Base-by-base conservation (phyloP, 1,284 basidiomycete genomes). In the Sanghuangporus weigelae region DNA sequence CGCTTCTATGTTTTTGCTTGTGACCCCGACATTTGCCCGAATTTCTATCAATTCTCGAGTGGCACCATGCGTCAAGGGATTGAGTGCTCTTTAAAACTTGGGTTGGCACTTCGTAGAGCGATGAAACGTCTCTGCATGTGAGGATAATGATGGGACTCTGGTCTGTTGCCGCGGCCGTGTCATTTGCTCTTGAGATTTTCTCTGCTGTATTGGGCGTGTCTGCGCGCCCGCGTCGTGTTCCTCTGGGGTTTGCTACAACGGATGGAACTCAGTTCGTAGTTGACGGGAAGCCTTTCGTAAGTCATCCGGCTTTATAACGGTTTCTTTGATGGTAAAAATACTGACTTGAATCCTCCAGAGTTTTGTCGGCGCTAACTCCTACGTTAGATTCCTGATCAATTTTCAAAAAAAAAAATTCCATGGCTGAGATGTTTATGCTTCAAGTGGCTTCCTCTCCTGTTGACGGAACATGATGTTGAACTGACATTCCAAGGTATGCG, bases 381-480 rank as follows among this genome's bases (percentile, higher is more conserved):
- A 76, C 50, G 76, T 76, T 57, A 7, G 73, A 68, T 10, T n/a
- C 12, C 49, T 16, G 23, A 36, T 21, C 48, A 36, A 10, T 8
- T 11, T 21, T 23, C n/a, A 5, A 31, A 1, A 26, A 31, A 1
- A 26, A 58, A 35, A 12, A 7, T 14, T 26, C 14, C 31, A 48
- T 36, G 21, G 10, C 16, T 46, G 31, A n/a, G 2, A 21, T 23
- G 38, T 23, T 46, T 39, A 49, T 55, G 57, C 57, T n/a, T 23
- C 31, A 23, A 79, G 76, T 90, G 87, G 88, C 70, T 90, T 35
- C 75, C 82, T 35, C 73, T 80, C 12, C 71, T 90, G 35, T 82
- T 84, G 62, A 78, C 76, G 23, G 76, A 83, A 23, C 70, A 82
- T 53, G 87, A 89, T 70, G 83, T 89, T 26, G 79, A 84, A 66